Conservation (phyloP, 768 basidiomycete genomes). For the Russula compacta region DNA sequence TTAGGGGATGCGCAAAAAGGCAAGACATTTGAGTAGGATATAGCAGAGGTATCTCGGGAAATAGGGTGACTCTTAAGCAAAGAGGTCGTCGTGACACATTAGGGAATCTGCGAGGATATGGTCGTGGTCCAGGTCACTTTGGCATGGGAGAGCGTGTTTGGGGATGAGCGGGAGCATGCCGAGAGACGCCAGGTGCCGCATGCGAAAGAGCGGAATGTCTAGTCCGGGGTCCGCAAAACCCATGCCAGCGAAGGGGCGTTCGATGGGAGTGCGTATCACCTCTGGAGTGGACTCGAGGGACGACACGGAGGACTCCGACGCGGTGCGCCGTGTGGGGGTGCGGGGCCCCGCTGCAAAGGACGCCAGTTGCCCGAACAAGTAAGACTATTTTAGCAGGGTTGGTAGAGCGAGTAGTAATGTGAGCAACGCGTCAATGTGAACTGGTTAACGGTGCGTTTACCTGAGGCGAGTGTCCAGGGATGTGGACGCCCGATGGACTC, state of each 20-base stretch:
- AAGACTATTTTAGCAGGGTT: neutral
- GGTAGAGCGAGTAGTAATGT: neutral
- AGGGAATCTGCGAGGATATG: constrained; percentile 1
- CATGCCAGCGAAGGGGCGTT: constrained; percentile 15
- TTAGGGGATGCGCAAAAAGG: neutral
- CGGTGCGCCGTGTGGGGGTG: constrained; percentile 25
- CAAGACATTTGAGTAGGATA: constrained; percentile 2
- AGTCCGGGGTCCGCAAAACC: constrained; percentile 18
- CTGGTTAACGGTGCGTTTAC: neutral
- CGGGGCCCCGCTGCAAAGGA: constrained; percentile 20
- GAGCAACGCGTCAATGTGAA: neutral
- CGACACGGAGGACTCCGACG: constrained; percentile 13
- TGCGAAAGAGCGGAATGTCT: constrained; percentile 8
- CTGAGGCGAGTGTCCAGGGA: constrained; percentile 26
- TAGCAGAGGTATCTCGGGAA: constrained; percentile 9
- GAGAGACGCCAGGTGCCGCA: constrained; percentile 10
- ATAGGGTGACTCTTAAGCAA: constrained; percentile 11
- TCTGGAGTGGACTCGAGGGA: constrained; percentile 20
- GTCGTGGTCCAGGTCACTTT: neutral
- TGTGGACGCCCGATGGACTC: constrained; percentile 19
- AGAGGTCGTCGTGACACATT: constrained; percentile 19
- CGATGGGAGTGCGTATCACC: constrained; percentile 16
- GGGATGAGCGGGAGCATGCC: neutral
- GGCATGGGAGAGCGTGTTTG: neutral
- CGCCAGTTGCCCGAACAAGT: neutral